A percentile compares a stretch with the other conserved stretches of the same genome.
phyloP scores from a whole-genome alignment of 169 alveolate species.

The Plasmodium relictum region DNA sequence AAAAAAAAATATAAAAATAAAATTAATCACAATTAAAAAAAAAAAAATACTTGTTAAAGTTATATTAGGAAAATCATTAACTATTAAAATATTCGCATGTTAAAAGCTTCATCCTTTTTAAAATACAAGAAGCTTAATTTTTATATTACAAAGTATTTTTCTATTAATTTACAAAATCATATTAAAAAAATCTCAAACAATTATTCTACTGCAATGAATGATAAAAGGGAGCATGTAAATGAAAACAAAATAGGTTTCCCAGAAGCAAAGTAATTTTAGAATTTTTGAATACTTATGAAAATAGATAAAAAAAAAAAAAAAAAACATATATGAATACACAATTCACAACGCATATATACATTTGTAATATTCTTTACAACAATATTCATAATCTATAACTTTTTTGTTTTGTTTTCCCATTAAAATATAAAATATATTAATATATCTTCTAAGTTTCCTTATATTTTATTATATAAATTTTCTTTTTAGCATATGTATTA shows the following conservation, averaged over 20 bases:
- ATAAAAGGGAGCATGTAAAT: constrained; percentile 17
- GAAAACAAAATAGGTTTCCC: neutral
- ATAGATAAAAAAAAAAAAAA: neutral
- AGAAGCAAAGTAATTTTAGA: constrained; percentile 15
- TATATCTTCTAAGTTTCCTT: too few species aligned
- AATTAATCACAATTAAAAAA: neutral
- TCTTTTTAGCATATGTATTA: too few species aligned
- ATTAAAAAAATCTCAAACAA: neutral
- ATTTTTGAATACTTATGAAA: neutral
- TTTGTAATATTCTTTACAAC: neutral
- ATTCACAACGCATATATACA: neutral
- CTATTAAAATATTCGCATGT: neutral
- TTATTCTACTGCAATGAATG: constrained; percentile 16
- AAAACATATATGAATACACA: neutral
- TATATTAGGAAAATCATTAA: too few species aligned
- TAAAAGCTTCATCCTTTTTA: neutral
- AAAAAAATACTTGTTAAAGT: neutral
- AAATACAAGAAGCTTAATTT: neutral
- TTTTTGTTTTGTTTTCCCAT: too few species aligned
- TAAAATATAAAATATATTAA: too few species aligned
- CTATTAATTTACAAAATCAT: neutral
- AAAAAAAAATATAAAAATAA: neutral
- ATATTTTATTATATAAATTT: too few species aligned
- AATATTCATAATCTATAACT: too few species aligned
- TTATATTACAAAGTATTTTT: neutral